These are phyloP conservation scores for Helminthosporium solani DNA, from an alignment of 2,329 filamentous ascomycete species.

Conservation along the genomic window DNA sequence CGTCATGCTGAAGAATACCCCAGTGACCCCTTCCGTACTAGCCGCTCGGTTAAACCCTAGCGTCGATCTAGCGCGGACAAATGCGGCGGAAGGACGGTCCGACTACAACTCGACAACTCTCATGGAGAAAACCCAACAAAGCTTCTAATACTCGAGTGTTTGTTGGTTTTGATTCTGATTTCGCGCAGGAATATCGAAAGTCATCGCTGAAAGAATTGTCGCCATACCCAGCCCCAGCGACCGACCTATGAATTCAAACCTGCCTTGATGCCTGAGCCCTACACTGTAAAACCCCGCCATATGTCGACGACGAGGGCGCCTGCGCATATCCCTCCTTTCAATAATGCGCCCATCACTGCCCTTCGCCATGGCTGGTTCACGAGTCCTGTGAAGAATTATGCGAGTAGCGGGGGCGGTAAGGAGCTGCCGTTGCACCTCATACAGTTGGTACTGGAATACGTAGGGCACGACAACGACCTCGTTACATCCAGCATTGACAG, in stretches of 20 bases:
- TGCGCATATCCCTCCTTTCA: background rate
- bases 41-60: background rate
- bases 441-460: conserved; percentile 57
- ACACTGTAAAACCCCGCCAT: background rate
- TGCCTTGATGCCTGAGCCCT: too few relatives aligned
- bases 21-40: too few relatives aligned
- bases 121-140: too few relatives aligned
- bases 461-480: conserved; percentile 38
- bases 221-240: too few relatives aligned
- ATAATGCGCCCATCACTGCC: conserved; percentile 12
- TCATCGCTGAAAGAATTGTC: too few relatives aligned
- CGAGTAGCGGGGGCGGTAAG: conserved; percentile 29
- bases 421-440: conserved; percentile 60
- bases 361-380: conserved; percentile 37
- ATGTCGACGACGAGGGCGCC: background rate
- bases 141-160: too few relatives aligned
- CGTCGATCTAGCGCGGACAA: conserved; percentile 8
- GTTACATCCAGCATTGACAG: background rate
- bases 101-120: too few relatives aligned
- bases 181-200: too few relatives aligned
- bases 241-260: too few relatives aligned
- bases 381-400: conserved; percentile 34
- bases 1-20: too few relatives aligned
- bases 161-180: too few relatives aligned
- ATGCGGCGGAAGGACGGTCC: conserved; percentile 12